Evolutionary conservation across 768 basidiomycete genomes (phyloP), one percentile per base, ranked within the genome.

Genomic region (Russula sp.): DNA sequence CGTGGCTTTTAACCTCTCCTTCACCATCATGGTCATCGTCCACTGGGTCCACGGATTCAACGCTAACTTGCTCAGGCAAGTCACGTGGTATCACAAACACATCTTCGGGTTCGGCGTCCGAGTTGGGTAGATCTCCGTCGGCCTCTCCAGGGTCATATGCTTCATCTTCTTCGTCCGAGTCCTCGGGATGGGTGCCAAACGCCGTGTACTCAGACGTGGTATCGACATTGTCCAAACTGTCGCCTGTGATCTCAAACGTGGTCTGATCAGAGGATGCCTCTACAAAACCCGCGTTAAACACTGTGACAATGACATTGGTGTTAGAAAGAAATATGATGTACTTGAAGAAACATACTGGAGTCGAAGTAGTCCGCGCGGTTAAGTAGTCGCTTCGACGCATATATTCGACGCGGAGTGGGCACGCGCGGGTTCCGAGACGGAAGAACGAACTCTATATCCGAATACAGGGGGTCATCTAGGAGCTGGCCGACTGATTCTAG

Each of bases 401-500:
- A 89, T 67, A 94, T 89, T 18, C 71, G 71, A 18, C 79, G 74
- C 30, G 70, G 67, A 48, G 75, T 78, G 26, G 75, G 73, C 18
- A 76, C 75, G 30, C 77, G 73, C 26, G 73, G 73, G 38, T 79
- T 71, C 36, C 76, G 76, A 49, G 77, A 75, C 0, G 89, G 88
- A 34, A 94, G 76, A 22, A 92, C 76, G 67, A 94, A 94, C 72
- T 88, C 86, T 20, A 94, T 84, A 69, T 94, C 92, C 7, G 92
- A 92, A 69, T 93, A 94, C 14, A 82, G 72, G n/a, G 88, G 88
- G 69, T 94, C 89, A 69, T 94, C 87, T 11, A 94, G 77, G 28
- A 94, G 75, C 36, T 79, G 75, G 6, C 92, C 92, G n/a, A 93
- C 79, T 16, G 85, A 84, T 67, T 86, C 83, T 46, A 94, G 71